Base-by-base conservation (phyloP, 176 grass and related monocot species). In the Carex littledalei region DNA sequence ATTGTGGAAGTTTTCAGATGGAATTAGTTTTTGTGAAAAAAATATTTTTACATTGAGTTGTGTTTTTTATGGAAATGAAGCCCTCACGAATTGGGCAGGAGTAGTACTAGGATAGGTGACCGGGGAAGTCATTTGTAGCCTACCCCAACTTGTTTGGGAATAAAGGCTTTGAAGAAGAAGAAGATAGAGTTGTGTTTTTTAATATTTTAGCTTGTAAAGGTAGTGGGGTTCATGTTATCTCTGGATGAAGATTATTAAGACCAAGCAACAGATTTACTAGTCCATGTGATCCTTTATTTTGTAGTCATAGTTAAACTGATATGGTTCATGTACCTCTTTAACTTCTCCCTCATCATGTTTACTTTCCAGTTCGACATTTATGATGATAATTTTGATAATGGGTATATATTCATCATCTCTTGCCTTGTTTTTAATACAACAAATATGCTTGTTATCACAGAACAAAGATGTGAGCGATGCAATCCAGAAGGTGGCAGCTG, bases 401-500 rank as follows among this genome's bases (percentile, higher is more conserved):
- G 13, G 73, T 56, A 34, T 62, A 5, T 37, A 37, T 41, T 41
- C 34, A 63, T 22, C 21, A n/a, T 63, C 11, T 45, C 39, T 81
- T 10, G 8, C 24, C 9, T 81, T 37, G 3, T 81, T 75, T 20
- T 4, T 81, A 81, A 63, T 45, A 47, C 55, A 18, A 22, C 68
- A 79, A 65, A 5, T 24, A 62, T 84, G n/a, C 22, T 78, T 85
- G 20, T 5, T 73, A 37, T 74, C 14, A 50, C 86, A 99, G 97
- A 99, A 99, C 79, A 99, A 94, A 77, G 97, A 99, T 92, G 97
- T 99, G 24, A 89, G 93, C 18, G 97, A 96, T 88, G 93, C 97
- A 78, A 92, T 99, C 43, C 97, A 99, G 90, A 99, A 99, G 87
- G 97, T 96, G 67, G 97, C 91, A 57, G 85, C 90, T 84, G 97